These are phyloP conservation scores for Hypericum perforatum DNA, from an alignment of 345 rosid genomes.

Conservation along the genomic window DNA sequence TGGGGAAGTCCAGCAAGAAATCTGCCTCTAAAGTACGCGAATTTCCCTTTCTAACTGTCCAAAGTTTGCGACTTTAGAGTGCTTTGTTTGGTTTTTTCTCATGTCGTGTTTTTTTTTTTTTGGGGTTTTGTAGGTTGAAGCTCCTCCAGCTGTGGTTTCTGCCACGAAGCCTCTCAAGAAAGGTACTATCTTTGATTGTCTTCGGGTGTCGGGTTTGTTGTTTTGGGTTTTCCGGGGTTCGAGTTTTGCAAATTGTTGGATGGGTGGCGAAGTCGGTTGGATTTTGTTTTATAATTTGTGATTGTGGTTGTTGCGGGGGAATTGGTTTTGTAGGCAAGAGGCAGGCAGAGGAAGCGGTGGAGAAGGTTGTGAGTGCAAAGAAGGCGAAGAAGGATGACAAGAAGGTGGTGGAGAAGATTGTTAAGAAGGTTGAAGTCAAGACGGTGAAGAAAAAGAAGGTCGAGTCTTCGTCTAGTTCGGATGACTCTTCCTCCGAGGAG, in stretches of 20 bases:
- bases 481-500: slow-evolving; percentile 56
- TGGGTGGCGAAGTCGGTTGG: background rate
- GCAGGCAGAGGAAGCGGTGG: slow-evolving; percentile 46
- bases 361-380: slow-evolving; percentile 41
- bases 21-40: slow-evolving; percentile 31
- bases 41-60: background rate
- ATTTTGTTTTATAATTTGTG: background rate
- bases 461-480: slow-evolving; percentile 38
- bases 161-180: slow-evolving; percentile 36
- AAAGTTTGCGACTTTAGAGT: too few relatives aligned
- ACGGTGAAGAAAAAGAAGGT: slow-evolving; percentile 35
- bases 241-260: too few relatives aligned
- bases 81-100: background rate
- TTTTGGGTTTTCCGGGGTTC: too few relatives aligned
- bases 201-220: too few relatives aligned
- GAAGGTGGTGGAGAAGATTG: slow-evolving; percentile 29
- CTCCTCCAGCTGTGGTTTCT: slow-evolving; percentile 26
- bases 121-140: slow-evolving; percentile 10
- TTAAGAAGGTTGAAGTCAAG: slow-evolving; percentile 39
- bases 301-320: background rate
- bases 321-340: slow-evolving; percentile 43
- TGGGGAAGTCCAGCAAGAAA: slow-evolving; percentile 55
- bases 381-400: slow-evolving; percentile 47
- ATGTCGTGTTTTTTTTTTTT: too few relatives aligned
- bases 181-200: slow-evolving; percentile 19